Percentiles rank a stretch among this genome's conserved stretches.
Conservation (phyloP, 139 green algal genomes). For the Chlamydomonas sp. region DNA sequence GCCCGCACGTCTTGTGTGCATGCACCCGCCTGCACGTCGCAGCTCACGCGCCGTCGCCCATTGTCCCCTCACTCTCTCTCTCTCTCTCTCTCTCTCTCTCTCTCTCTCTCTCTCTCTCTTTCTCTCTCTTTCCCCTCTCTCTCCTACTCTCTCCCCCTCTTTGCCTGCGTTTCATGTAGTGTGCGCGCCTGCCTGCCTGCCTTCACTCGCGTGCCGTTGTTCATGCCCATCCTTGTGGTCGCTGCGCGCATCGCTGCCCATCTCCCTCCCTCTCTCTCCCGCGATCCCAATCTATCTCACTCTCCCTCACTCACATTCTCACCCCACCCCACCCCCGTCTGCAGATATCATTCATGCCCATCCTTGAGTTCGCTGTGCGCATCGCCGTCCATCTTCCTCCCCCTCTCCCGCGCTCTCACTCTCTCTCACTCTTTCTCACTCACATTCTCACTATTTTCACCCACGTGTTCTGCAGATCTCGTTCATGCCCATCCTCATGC, state of each 20-base stretch:
- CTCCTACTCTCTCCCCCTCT: too few relatives aligned
- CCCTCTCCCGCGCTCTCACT: background rate
- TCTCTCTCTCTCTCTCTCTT: too few relatives aligned
- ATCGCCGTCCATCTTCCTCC: slow-evolving; percentile 46
- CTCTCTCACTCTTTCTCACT: background rate
- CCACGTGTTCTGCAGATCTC: too few relatives aligned
- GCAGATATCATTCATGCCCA: slow-evolving; percentile 45
- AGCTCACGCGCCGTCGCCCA: too few relatives aligned
- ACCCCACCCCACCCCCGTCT: background rate
- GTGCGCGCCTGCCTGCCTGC: too few relatives aligned
- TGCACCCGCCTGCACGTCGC: too few relatives aligned
- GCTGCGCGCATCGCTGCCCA: too few relatives aligned
- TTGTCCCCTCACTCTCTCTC: too few relatives aligned
- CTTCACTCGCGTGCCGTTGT: too few relatives aligned
- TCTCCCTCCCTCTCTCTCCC: slow-evolving; percentile 4
- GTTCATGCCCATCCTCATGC: slow-evolving; percentile 95
- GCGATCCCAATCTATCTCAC: background rate
- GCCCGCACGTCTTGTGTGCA: background rate
- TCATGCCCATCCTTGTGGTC: slow-evolving; percentile 1
- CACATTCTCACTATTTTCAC: background rate
- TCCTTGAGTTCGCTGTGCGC: slow-evolving; percentile 83
- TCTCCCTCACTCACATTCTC: background rate
- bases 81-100: too few relatives aligned
- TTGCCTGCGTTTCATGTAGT: too few relatives aligned
- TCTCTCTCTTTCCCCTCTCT: too few relatives aligned